Percentiles rank a stretch among this genome's conserved stretches.
phyloP scores from a whole-genome alignment of 1,284 basidiomycete species.

The Athelia psychrophila region DNA sequence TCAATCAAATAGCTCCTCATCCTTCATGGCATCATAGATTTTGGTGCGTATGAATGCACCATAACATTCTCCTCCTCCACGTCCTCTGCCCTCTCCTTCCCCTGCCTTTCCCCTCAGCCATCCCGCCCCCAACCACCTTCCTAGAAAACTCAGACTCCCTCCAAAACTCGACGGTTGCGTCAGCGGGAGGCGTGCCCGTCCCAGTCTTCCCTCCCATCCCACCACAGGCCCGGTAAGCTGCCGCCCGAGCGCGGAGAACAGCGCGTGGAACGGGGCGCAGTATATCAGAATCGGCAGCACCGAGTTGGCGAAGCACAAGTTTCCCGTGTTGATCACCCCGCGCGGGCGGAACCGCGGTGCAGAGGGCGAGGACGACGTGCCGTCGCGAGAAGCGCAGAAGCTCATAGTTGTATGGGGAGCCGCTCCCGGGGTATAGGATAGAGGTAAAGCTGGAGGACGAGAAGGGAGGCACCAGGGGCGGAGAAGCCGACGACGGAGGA shows the following conservation, averaged over 20 bases:
- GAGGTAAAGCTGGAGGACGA: constrained; percentile 24
- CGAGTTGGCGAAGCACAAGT: constrained; percentile 97
- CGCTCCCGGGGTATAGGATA: no score
- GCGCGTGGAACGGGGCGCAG: constrained; percentile 80
- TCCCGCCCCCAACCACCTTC: constrained; percentile 19
- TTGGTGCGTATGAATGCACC: constrained; percentile 83
- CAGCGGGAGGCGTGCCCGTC: constrained; percentile 71
- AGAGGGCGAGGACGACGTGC: constrained; percentile 27
- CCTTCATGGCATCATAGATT: constrained; percentile 95
- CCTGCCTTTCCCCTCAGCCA: no score
- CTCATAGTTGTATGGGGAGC: constrained; percentile 54
- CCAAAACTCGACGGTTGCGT: constrained; percentile 83
- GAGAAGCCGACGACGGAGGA: constrained; percentile 70
- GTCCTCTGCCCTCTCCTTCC: constrained; percentile 37
- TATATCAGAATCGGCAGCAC: constrained; percentile 91
- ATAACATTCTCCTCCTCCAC: constrained; percentile 35
- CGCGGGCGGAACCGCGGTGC: constrained; percentile 59
- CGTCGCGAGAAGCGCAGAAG: constrained; percentile 58
- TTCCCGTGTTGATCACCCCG: constrained; percentile 92
- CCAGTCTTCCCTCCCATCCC: constrained; percentile 24
- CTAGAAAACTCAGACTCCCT: constrained; percentile 61
- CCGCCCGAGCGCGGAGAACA: constrained; percentile 75
- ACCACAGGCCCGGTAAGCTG: constrained; percentile 33
- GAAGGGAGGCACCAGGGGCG: constrained; percentile 42
- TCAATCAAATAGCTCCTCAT: constrained; percentile 94